Conservation (phyloP, 257 asterid species). For the Anisodus acutangulus region DNA sequence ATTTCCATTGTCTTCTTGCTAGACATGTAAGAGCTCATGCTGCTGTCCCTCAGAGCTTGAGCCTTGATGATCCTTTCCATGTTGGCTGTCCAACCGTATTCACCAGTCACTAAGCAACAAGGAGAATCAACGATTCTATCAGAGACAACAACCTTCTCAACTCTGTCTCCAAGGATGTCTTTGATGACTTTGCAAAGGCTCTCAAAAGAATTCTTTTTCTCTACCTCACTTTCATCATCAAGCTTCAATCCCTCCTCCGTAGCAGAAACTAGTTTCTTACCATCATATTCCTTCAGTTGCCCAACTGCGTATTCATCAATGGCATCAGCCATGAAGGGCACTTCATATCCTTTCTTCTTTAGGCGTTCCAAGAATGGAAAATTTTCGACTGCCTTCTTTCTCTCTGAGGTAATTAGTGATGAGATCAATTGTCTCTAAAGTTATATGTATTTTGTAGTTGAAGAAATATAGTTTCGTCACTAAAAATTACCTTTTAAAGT, state of each 20-base stretch:
- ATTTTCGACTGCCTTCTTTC: conserved; percentile 16
- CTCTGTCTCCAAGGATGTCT: conserved; percentile 18
- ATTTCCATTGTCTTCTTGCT: conserved; percentile 29
- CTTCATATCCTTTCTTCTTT: conserved; percentile 26
- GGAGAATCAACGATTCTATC: conserved; percentile 30
- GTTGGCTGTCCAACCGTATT: conserved; percentile 32
- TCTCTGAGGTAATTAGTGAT: conserved; percentile 9
- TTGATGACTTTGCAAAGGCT: conserved; percentile 25
- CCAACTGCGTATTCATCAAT: conserved; percentile 28
- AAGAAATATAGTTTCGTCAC: too few species aligned
- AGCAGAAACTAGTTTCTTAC: conserved; percentile 22
- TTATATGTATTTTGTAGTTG: too few species aligned
- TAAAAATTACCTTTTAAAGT: too few species aligned
- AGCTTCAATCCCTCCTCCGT: conserved; percentile 5
- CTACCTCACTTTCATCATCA: conserved; percentile 14
- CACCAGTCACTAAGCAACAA: conserved; percentile 31
- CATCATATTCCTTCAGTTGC: conserved; percentile 20
- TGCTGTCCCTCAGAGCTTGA: conserved; percentile 24
- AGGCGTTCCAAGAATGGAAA: conserved; percentile 20
- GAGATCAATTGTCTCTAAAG: too few species aligned
- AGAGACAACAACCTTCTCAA: conserved; percentile 28
- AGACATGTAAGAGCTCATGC: conserved; percentile 30
- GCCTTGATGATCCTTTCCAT: conserved; percentile 24
- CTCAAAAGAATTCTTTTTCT: conserved; percentile 21
- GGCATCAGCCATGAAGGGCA: conserved; percentile 27